Base-by-base conservation (phyloP, 2,329 filamentous ascomycete genomes). In the Zymoseptoria crescenta region DNA sequence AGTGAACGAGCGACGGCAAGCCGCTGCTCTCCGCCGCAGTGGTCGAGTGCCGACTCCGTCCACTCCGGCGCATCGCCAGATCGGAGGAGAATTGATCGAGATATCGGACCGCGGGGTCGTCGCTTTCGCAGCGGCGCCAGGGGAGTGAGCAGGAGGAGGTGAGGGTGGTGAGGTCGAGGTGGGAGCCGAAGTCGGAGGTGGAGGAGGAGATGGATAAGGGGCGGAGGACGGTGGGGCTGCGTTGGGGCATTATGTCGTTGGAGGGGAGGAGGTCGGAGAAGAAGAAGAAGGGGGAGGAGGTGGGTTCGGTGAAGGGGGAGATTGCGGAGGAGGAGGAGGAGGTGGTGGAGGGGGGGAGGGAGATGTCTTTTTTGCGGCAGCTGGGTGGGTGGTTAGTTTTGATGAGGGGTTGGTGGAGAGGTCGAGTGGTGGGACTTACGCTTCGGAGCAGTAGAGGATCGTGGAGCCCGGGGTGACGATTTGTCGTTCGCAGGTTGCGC, bases 401-500 rank as follows among this genome's bases (percentile, higher is more conserved):
- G 24, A 4, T 24, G 24, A 24, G 24, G 24, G 24, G 24, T 24
- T 24, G 41, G 53, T 20, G 49, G 28, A 19, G 48, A 9, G 41
- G n/a, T n/a, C 13, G 29, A 27, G n/a, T 29, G 28, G 49, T 45
- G 21, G 52, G 53, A 70, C 77, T 69, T 77, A 86, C 83, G 80
- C 80, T 76, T 86, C 82, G 55, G 83, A 86, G 74, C 84, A 87
- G 70, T 87, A 87, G 51, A 87, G 75, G 49, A 85, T 77, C 16
- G 78, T 78, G 68, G 82, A 82, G 70, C 80, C 80, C 16, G 84
- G 84, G 30, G 81, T 79, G 56, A 83, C 79, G 67, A 87, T 86
- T 74, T 86, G 83, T 71, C 80, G 84, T 71, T 87, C 84, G 72
- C 84, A 87, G 68, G 81, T 84, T 63, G 83, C 80, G 73, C 83